A percentile compares a stretch with the other conserved stretches of the same genome.
These are phyloP conservation scores for Collybiopsis luxurians DNA, from an alignment of 768 basidiomycete species.

Conservation along the genomic window DNA sequence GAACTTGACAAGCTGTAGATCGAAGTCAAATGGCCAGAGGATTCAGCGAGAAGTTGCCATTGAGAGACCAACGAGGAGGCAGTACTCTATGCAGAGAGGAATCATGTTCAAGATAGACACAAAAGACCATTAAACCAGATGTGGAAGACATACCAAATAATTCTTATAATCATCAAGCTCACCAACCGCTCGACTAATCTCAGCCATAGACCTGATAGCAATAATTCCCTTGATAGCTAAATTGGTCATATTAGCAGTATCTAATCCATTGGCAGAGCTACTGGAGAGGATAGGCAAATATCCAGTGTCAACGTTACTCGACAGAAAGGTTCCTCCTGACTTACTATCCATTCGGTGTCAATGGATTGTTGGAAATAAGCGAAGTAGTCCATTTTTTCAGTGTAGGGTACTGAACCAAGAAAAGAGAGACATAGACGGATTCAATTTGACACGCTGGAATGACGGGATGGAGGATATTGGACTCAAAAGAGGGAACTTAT, in stretches of 20 bases:
- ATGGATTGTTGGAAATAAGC: neutral
- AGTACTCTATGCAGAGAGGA: neutral
- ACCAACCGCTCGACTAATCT: constrained; percentile 5
- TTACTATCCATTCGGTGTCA: constrained; percentile 11
- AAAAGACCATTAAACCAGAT: neutral
- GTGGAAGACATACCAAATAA: neutral
- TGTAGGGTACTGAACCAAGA: neutral
- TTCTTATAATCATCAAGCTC: neutral
- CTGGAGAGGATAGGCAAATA: neutral
- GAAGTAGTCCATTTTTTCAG: constrained; percentile 4
- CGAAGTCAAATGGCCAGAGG: constrained; percentile 8
- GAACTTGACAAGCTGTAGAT: constrained; percentile 6
- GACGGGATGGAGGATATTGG: too few species aligned
- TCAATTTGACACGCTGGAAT: too few species aligned
- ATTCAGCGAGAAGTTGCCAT: constrained; percentile 8
- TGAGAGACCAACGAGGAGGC: constrained; percentile 2
- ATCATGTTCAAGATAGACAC: neutral
- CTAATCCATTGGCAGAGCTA: constrained; percentile 1
- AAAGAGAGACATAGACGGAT: too few species aligned
- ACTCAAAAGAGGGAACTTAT: neutral
- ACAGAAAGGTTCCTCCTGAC: neutral
- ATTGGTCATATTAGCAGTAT: constrained; percentile 10
- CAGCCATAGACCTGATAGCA: constrained; percentile 12
- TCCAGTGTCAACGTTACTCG: too few species aligned
- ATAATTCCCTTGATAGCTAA: constrained; percentile 14